These are phyloP conservation scores for Cudoniella acicularis DNA, from an alignment of 495 filamentous ascomycete genomes.

Conservation along the genomic window DNA sequence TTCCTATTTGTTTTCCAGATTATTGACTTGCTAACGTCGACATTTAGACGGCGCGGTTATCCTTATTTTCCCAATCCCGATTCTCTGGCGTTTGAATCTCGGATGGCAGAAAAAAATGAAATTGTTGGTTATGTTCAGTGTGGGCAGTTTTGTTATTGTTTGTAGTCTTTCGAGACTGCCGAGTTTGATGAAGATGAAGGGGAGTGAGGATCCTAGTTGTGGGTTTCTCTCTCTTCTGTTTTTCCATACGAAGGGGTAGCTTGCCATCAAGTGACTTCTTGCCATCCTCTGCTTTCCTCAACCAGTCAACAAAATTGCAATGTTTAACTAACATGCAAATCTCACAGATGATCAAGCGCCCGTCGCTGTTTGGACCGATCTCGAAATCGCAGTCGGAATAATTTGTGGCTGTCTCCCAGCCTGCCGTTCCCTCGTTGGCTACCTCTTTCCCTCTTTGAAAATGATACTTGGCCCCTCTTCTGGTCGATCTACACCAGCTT, in stretches of 20 bases:
- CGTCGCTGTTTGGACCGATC: constrained; percentile 22
- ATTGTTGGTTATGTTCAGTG: constrained; percentile 9
- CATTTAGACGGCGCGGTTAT: too few species aligned
- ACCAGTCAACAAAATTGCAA: too few species aligned
- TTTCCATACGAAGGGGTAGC: not conserved
- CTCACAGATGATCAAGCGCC: constrained; percentile 8
- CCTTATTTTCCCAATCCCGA: constrained; percentile 3
- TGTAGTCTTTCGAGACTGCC: not conserved
- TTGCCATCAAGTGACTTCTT: not conserved
- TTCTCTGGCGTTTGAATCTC: constrained; percentile 2
- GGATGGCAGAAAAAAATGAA: constrained; percentile 5
- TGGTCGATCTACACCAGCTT: not conserved
- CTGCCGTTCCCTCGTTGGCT: constrained; percentile 24
- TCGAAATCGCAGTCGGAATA: constrained; percentile 31
- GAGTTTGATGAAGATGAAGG: not conserved
- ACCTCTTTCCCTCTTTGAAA: constrained; percentile 2
- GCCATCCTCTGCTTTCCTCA: too few species aligned
- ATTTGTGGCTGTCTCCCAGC: constrained; percentile 31
- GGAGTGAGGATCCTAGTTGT: not conserved
- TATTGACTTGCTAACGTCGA: too few species aligned
- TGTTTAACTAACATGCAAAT: not conserved
- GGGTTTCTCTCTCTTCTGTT: not conserved
- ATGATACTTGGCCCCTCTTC: not conserved
- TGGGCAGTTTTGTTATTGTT: constrained; percentile 7
- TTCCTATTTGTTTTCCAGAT: too few species aligned